phyloP scores from a whole-genome alignment of 257 asterid species.

The Jaltomata sinuosa region DNA sequence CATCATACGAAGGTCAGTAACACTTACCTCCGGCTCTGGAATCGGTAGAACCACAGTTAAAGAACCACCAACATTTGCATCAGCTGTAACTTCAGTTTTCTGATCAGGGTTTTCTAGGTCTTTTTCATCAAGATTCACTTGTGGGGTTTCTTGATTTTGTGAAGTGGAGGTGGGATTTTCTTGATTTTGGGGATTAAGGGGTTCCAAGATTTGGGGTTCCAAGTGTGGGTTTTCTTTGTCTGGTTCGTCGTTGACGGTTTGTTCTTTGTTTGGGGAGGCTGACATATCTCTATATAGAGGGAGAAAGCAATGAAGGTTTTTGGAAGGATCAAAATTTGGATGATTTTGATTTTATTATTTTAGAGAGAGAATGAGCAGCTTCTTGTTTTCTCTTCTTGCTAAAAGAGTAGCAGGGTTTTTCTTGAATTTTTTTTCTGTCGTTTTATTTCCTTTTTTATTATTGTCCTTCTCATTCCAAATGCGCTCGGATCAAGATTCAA shows the following conservation, averaged over 20 bases:
- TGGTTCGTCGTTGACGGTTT: background rate
- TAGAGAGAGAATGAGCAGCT: background rate
- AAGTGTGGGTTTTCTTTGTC: background rate
- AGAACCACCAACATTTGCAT: background rate
- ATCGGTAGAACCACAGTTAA: slow-evolving; percentile 10
- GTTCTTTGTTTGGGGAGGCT: background rate
- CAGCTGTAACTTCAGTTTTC: background rate
- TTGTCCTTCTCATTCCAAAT: background rate
- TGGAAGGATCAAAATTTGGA: background rate
- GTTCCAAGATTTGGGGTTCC: slow-evolving; percentile 13
- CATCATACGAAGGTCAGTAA: slow-evolving; percentile 10
- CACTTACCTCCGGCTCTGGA: slow-evolving; percentile 1
- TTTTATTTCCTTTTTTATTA: background rate
- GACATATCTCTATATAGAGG: background rate
- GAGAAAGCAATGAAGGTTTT: background rate
- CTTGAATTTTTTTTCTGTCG: background rate
- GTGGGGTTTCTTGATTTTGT: background rate
- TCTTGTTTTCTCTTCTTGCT: background rate
- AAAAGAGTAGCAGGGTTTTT: background rate
- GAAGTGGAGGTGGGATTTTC: background rate
- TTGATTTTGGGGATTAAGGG: background rate
- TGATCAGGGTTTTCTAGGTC: slow-evolving; percentile 16
- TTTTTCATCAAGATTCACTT: background rate
- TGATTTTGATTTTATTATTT: background rate
- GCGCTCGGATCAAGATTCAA: background rate